Evolutionary conservation across 2,329 filamentous ascomycete genomes (phyloP), one percentile per base, ranked within the genome.

Genomic region (Alternaria infectoria): DNA sequence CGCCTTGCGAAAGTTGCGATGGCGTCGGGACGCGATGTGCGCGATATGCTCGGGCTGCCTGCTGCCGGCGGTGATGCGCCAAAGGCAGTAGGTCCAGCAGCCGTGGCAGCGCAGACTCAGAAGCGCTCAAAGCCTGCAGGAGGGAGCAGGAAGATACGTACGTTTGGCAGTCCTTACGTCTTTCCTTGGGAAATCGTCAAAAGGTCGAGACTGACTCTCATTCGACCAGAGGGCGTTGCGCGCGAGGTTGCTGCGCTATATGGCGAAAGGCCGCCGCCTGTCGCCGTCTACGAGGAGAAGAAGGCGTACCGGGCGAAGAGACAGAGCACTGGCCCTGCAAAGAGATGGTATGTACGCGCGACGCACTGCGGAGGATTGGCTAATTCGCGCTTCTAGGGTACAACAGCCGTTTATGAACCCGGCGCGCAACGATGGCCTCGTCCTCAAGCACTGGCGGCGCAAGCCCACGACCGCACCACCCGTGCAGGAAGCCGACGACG

Each of bases 21-120:
- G 78, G 75, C 78, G 64, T 76, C 77, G 54, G 74, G 77, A 66
- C 75, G 79, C 69, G 93, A 97, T 85, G 88, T 96, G 72, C 93
- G 92, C 83, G 93, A 97, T 79, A 92, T 97, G 77, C 89, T 97
- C 76, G 93, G 94, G 80, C 85, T 97, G 77, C 90, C 89, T 71
- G 90, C 68, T 89, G 57, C 57, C 21, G 73, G 81, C 61, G 74
- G 82, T 54, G 74, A 81, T 54, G 74, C 82, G 54, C 82, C 72
- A 54, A 76, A 76, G 61, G 81, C 55, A 76, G 84, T 54, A 54
- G 62, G 58, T 49, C 40, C 62, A 57, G 62, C 62, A 57, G 61
- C 56, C 59, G 43, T 59, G 43, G 61, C 61, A 46, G 57, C 57
- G 61, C 61, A 57, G 83, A 88, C 89, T 44, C 82, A 87, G 46